Conservation (phyloP, 495 filamentous ascomycete genomes). For the Mytilinidion resinicola region DNA sequence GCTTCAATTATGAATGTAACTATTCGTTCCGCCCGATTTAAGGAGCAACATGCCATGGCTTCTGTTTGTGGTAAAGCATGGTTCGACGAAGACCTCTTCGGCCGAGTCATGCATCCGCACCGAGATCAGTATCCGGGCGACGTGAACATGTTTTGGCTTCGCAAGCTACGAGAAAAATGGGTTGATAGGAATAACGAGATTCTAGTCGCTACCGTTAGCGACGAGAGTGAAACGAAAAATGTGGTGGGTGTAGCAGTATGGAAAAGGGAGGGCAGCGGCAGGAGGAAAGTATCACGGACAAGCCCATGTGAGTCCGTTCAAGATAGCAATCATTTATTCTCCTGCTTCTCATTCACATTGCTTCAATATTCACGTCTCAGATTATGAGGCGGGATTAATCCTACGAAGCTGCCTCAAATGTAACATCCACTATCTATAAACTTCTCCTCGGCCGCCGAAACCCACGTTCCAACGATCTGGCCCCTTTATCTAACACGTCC, state of each 20-base stretch:
- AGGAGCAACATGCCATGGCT: slow-evolving; percentile 4
- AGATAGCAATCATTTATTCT: too few relatives aligned
- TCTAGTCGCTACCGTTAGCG: neutral
- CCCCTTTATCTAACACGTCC: too few relatives aligned
- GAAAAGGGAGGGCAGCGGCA: neutral
- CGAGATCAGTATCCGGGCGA: slow-evolving; percentile 1
- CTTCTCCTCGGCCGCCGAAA: too few relatives aligned
- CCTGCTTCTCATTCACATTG: too few relatives aligned
- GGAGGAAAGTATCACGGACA: neutral
- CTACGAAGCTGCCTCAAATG: too few relatives aligned
- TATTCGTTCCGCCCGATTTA: neutral
- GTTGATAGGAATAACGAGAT: neutral
- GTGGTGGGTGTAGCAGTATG: slow-evolving; percentile 5
- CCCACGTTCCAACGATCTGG: too few relatives aligned
- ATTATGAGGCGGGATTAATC: too few relatives aligned
- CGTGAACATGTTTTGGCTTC: slow-evolving; percentile 1
- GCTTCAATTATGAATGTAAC: neutral
- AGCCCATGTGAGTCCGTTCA: too few relatives aligned
- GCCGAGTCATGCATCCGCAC: slow-evolving; percentile 9
- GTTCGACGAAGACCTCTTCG: slow-evolving; percentile 8
- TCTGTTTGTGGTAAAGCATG: neutral
- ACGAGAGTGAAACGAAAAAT: neutral
- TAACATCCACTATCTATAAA: too few relatives aligned
- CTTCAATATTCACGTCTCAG: too few relatives aligned
- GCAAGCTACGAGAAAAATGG: neutral